Evolutionary conservation across 345 rosid species (phyloP).

Genomic region (Salix udensis): DNA sequence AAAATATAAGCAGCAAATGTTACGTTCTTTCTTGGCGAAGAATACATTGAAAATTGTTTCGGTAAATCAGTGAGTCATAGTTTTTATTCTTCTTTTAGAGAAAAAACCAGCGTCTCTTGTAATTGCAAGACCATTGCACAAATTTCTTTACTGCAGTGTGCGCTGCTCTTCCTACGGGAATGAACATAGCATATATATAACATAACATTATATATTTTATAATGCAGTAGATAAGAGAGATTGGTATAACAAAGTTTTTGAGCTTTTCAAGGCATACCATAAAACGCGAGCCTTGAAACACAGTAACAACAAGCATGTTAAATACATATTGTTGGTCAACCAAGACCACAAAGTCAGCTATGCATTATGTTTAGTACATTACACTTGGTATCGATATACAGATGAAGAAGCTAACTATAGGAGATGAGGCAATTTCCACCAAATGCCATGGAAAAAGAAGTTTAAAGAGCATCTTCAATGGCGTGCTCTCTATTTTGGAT

Average conservation of each 20-base stretch:
- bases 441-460: constrained; percentile 7
- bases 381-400: constrained; percentile 5
- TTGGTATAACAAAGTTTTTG: neutral
- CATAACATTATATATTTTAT: neutral
- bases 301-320: neutral
- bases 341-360: neutral
- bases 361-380: neutral
- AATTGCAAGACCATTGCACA: neutral
- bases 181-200: neutral
- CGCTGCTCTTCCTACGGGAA: neutral
- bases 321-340: constrained; percentile 13
- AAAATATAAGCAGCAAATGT: constrained; percentile 4
- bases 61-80: neutral
- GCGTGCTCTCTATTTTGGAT: constrained; percentile 6
- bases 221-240: neutral
- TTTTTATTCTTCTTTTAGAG: neutral
- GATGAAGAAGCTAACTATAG: constrained; percentile 1
- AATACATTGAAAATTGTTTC: neutral
- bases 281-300: neutral
- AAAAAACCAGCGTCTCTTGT: neutral
- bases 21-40: neutral
- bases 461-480: constrained; percentile 1
- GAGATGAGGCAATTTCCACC: constrained; percentile 3
- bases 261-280: neutral
- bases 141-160: neutral